Evolutionary conservation across 495 filamentous ascomycete genomes (phyloP).

Genomic region (Platismatia glauca): DNA sequence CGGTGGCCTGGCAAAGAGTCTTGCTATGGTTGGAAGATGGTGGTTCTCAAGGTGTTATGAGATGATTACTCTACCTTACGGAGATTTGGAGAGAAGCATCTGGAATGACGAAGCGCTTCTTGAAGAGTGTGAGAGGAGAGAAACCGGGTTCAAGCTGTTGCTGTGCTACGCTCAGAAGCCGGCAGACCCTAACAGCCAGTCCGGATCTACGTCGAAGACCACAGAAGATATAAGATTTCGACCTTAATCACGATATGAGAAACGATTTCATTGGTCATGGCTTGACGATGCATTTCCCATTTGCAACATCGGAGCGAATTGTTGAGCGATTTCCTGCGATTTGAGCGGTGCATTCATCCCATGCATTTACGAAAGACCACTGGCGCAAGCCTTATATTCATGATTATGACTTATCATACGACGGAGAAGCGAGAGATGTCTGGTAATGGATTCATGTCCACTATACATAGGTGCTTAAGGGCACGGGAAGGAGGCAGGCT

Average conservation of each 20-base stretch:
- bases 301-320: conserved; percentile 1
- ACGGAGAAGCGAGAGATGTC: neutral
- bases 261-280: conserved; percentile 8
- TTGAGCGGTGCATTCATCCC: conserved; percentile 16
- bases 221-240: neutral
- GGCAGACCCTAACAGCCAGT: conserved; percentile 14
- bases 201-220: conserved; percentile 4
- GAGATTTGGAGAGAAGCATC: conserved; percentile 52
- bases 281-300: neutral
- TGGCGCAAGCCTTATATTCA: conserved; percentile 20
- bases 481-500: conserved; percentile 12
- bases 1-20: conserved; percentile 81
- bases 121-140: conserved; percentile 74
- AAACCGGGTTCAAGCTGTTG: conserved; percentile 79
- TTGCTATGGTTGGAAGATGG: conserved; percentile 86
- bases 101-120: conserved; percentile 72
- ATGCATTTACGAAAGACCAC: conserved; percentile 21
- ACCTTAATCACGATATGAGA: conserved; percentile 11
- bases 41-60: conserved; percentile 96
- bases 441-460: conserved; percentile 2
- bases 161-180: conserved; percentile 89
- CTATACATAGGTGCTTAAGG: conserved; percentile 8
- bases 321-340: conserved; percentile 15
- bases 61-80: conserved; percentile 46
- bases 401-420: conserved; percentile 6